These are phyloP conservation scores for Diplodia corticola DNA, from an alignment of 2,329 filamentous ascomycete species.

Conservation along the genomic window DNA sequence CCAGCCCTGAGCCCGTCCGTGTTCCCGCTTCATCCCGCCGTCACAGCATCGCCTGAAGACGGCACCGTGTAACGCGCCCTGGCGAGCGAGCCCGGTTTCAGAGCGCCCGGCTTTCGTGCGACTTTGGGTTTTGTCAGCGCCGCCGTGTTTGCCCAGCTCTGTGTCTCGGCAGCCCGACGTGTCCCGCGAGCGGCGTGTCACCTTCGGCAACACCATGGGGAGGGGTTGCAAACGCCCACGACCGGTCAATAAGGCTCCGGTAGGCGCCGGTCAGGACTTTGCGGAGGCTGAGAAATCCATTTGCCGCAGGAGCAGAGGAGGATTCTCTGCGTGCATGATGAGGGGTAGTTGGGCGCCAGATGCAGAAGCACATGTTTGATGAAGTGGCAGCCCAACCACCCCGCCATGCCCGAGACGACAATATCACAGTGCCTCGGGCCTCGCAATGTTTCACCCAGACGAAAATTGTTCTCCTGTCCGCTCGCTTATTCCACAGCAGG, in stretches of 20 bases:
- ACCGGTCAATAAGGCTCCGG: constrained; percentile 9
- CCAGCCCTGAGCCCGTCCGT: background rate
- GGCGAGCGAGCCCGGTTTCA: background rate
- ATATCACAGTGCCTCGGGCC: background rate
- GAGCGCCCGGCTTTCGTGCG: background rate
- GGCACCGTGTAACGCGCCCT: constrained; percentile 17
- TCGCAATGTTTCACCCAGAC: background rate
- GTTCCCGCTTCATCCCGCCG: constrained; percentile 11
- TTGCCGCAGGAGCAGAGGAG: background rate
- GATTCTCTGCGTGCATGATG: background rate
- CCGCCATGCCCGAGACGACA: background rate
- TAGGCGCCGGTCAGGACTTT: background rate
- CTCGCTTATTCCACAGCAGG: background rate
- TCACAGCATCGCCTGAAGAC: constrained; percentile 5
- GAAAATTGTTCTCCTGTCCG: background rate
- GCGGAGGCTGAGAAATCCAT: background rate
- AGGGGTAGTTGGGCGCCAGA: constrained; percentile 7
- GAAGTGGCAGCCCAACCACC: background rate
- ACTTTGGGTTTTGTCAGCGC: constrained; percentile 4
- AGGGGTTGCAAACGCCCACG: background rate
- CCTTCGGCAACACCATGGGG: constrained; percentile 2
- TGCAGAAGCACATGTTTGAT: background rate
- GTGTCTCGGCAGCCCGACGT: background rate
- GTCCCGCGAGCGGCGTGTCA: background rate
- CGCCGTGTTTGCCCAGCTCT: background rate